Evolutionary conservation across 1,139 yeast genomes (phyloP).

Genomic region (Hyphopichia wangnamkhiaoensis): DNA sequence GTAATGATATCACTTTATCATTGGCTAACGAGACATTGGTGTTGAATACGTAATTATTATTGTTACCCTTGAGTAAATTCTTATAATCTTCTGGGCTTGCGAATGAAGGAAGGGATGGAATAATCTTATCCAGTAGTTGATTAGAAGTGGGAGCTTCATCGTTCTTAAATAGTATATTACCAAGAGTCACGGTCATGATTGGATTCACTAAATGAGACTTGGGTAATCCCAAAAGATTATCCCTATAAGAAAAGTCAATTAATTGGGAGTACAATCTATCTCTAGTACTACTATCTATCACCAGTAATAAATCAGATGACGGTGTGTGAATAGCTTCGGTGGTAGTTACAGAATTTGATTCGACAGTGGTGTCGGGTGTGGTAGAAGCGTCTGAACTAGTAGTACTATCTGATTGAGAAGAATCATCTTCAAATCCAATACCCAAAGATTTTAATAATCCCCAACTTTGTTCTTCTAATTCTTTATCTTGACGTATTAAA

Average conservation of each 20-base stretch:
- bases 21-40: slow-evolving; percentile 43
- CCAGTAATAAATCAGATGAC: no score
- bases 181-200: slow-evolving; percentile 39
- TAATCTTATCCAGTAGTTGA: slow-evolving; percentile 4
- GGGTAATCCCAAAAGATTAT: slow-evolving; percentile 13
- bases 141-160: slow-evolving; percentile 6
- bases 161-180: slow-evolving; percentile 35
- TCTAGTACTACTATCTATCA: slow-evolving; percentile 2
- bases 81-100: slow-evolving; percentile 2
- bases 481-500: slow-evolving; percentile 7
- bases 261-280: slow-evolving; percentile 16
- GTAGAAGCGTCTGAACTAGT: no score
- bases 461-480: slow-evolving; percentile 21
- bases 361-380: neutral
- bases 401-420: neutral
- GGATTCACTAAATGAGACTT: slow-evolving; percentile 18
- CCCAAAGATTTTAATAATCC: slow-evolving; percentile 23
- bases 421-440: neutral
- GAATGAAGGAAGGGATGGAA: slow-evolving; percentile 10
- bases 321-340: no score
- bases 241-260: slow-evolving; percentile 13
- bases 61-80: neutral
- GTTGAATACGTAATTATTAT: slow-evolving; percentile 31
- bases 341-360: neutral
- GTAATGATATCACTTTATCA: slow-evolving; percentile 39